Base-by-base conservation (phyloP, 768 basidiomycete species). In the Russula virescens region DNA sequence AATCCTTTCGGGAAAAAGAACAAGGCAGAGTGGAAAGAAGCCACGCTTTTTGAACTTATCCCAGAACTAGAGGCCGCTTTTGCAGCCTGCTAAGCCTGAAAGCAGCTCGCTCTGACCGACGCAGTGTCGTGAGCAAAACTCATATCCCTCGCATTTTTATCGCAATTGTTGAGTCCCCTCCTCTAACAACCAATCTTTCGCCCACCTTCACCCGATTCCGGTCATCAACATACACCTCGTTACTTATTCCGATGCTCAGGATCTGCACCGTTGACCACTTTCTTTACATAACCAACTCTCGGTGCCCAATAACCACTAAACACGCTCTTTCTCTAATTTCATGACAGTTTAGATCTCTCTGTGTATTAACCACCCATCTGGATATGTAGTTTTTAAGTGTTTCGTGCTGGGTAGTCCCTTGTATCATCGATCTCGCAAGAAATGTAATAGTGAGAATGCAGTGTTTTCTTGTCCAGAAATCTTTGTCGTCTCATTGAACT, bases 1-100 rank as follows among this genome's bases (percentile, higher is more conserved):
- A 60, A 35, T 28, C 58, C 53, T 14, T 64, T 64, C 34, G 58
- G 63, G 28, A 64, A 55, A 46, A 59, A 55, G 47, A 60, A 45
- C 19, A 63, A 60, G 40, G 23, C 38, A 3, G 58, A 54, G 46
- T 55, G 52, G 58, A 63, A 55, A 47, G 58, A 48, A 31, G 52
- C 62, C 19, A 60, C 62, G 0, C 35, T 63, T 11, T 55, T 58
- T 48, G 52, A 55, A 9, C 62, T 63, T 52, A 26, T 63, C 47
- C 62, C 62, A 34, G 53, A 60, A 25, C 47, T 63, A 34, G 53
- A 45, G 13, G 42, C 42, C 18, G 42, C 14, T 4, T 19, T 13
- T 18, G 3, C 16, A 43, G 42, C 42, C 42, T 16, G 42, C 42
- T 43, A 19, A 18, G 13, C 38, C 10, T 38, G 38, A 14, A 38